Evolutionary conservation across 768 basidiomycete species (phyloP).

Genomic region (Suillus luteus): DNA sequence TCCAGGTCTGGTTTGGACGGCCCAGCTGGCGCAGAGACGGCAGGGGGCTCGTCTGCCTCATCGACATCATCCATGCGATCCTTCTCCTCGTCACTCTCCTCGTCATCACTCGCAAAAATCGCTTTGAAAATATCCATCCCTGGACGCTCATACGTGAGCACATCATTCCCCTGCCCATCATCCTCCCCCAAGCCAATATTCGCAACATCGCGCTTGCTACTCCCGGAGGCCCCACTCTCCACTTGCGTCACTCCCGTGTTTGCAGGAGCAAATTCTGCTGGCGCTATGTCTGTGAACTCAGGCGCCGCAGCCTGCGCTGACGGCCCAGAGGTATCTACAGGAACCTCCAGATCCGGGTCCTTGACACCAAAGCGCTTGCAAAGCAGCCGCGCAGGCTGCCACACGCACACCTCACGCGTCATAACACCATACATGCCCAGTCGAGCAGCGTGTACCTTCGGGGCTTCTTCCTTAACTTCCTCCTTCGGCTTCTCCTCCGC

Average conservation of each 20-base stretch:
- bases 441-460: conserved; percentile 78
- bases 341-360: conserved; percentile 72
- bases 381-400: conserved; percentile 82
- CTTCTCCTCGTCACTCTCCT: conserved; percentile 75
- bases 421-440: conserved; percentile 89
- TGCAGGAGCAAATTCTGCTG: neutral
- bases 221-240: neutral
- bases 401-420: conserved; percentile 73
- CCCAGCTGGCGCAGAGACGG: conserved; percentile 17
- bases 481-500: conserved; percentile 39
- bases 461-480: conserved; percentile 61
- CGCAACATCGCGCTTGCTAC: conserved; percentile 58
- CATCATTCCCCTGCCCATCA: conserved; percentile 85
- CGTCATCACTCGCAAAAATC: conserved; percentile 95
- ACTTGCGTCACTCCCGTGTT: neutral
- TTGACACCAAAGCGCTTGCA: conserved; percentile 95
- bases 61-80: conserved; percentile 25
- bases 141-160: conserved; percentile 85
- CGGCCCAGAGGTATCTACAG: conserved; percentile 33
- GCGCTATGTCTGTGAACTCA: conserved; percentile 11
- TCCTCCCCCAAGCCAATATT: conserved; percentile 94
- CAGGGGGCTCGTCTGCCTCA: conserved; percentile 10
- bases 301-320: conserved; percentile 24
- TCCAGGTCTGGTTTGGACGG: conserved; percentile 13
- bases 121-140: conserved; percentile 95